Conservation (phyloP, 2,329 filamentous ascomycete genomes). For the Penicillium thymicola region DNA sequence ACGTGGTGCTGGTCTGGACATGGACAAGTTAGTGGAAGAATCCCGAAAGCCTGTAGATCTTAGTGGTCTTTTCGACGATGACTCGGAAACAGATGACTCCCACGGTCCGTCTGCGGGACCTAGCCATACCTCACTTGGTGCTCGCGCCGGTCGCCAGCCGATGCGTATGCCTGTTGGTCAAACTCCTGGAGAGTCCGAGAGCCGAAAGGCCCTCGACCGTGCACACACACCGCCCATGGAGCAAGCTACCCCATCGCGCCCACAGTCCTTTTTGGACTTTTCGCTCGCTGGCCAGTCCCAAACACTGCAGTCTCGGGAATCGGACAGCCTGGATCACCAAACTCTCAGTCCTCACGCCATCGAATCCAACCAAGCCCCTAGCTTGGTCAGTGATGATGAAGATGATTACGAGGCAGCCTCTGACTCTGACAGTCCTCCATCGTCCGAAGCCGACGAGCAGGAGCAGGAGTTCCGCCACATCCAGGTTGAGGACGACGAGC, state of each 20-base stretch:
- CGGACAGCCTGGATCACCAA: constrained; percentile 47
- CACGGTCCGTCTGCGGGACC: constrained; percentile 13
- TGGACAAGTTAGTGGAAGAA: constrained; percentile 58
- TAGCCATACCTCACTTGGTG: constrained; percentile 16
- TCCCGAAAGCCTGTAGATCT: constrained; percentile 44
- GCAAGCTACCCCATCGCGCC: constrained; percentile 37
- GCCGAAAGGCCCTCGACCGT: constrained; percentile 55
- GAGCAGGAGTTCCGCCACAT: constrained; percentile 48
- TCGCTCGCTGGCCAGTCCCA: constrained; percentile 45
- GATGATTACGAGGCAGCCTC: constrained; percentile 70
- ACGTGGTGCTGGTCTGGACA: constrained; percentile 60
- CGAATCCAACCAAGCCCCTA: constrained; percentile 72
- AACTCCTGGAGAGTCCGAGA: constrained; percentile 46
- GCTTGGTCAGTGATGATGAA: constrained; percentile 70
- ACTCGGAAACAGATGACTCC: constrained; percentile 36
- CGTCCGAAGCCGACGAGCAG: constrained; percentile 53
- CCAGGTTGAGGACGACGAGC: constrained; percentile 47
- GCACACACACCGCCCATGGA: constrained; percentile 41
- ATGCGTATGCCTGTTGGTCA: constrained; percentile 57
- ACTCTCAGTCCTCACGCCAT: constrained; percentile 68
- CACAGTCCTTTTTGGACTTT: constrained; percentile 28
- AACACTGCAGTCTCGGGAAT: constrained; percentile 30
- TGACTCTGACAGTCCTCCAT: constrained; percentile 56
- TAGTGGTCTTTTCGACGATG: constrained; percentile 39
- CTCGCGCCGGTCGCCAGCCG: constrained; percentile 48